Conservation (phyloP, 441 rosid genomes). For the Pelargonium fulgidum region DNA sequence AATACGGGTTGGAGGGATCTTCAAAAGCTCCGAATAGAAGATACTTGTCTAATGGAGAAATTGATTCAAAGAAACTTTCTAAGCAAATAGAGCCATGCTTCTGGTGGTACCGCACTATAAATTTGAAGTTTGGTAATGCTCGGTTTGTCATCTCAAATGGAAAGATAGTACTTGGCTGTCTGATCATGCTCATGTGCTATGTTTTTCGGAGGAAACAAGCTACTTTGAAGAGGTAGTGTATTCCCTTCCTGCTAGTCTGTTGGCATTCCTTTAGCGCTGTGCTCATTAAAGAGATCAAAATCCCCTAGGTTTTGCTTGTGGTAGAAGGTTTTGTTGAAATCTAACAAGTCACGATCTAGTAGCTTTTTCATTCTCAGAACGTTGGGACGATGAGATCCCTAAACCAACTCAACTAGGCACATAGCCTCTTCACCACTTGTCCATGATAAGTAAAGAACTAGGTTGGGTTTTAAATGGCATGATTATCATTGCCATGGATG, state of each 20-base stretch:
- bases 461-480: too few species aligned
- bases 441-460: too few species aligned
- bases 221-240: slow-evolving; percentile 43
- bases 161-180: slow-evolving; percentile 52
- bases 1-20: slow-evolving; percentile 27
- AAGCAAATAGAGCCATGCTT: slow-evolving; percentile 29
- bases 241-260: slow-evolving; percentile 15
- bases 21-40: slow-evolving; percentile 22
- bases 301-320: background rate
- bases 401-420: too few species aligned
- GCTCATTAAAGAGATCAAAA: background rate
- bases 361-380: too few species aligned
- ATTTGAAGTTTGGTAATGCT: slow-evolving; percentile 46
- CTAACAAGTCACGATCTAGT: too few species aligned
- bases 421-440: too few species aligned
- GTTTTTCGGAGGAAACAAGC: slow-evolving; percentile 49
- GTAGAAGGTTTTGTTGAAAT: too few species aligned
- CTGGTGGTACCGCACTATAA: slow-evolving; percentile 54
- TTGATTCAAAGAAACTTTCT: slow-evolving; percentile 36
- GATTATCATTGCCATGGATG: too few species aligned
- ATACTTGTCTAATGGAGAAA: slow-evolving; percentile 23
- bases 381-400: too few species aligned
- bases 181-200: slow-evolving; percentile 43
- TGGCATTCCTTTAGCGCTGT: background rate
- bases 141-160: slow-evolving; percentile 44